Percentiles rank a stretch among this genome's conserved stretches.
These are phyloP conservation scores for Lipomyces yamadae DNA, from an alignment of 805 yeast species.

Conservation along the genomic window DNA sequence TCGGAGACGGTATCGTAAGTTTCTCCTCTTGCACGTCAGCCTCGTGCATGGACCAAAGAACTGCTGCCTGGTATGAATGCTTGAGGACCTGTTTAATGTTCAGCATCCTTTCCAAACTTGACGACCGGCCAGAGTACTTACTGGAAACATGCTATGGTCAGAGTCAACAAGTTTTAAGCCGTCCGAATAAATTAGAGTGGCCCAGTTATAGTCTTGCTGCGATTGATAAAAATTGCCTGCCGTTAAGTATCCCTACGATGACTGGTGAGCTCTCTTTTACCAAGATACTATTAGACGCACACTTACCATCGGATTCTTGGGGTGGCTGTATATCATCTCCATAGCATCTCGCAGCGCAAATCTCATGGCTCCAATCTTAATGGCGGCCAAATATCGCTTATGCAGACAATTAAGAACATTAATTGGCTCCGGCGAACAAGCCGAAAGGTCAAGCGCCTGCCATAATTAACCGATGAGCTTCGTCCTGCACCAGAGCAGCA, in stretches of 20 bases:
- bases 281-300: not conserved
- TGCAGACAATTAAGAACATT: conserved; percentile 3
- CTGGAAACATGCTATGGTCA: not conserved
- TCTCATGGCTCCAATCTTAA: conserved; percentile 11
- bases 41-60: conserved; percentile 2
- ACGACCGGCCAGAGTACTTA: not conserved
- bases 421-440: not conserved
- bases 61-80: conserved; percentile 5
- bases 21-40: not conserved
- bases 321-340: conserved; percentile 10
- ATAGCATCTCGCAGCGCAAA: conserved; percentile 19
- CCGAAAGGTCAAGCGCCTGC: not conserved
- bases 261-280: not conserved
- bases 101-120: not conserved
- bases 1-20: not conserved
- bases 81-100: not conserved
- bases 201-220: conserved; percentile 11
- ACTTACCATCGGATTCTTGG: conserved; percentile 7
- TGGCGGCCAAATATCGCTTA: conserved; percentile 14
- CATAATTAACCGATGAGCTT: not conserved
- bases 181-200: conserved; percentile 1
- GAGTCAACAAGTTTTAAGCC: conserved; percentile 9
- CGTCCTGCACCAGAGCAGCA: not conserved
- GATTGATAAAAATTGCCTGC: conserved; percentile 11
- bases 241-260: conserved; percentile 8